Conservation (phyloP, 345 rosid species). For the Lagerstroemia speciosa region DNA sequence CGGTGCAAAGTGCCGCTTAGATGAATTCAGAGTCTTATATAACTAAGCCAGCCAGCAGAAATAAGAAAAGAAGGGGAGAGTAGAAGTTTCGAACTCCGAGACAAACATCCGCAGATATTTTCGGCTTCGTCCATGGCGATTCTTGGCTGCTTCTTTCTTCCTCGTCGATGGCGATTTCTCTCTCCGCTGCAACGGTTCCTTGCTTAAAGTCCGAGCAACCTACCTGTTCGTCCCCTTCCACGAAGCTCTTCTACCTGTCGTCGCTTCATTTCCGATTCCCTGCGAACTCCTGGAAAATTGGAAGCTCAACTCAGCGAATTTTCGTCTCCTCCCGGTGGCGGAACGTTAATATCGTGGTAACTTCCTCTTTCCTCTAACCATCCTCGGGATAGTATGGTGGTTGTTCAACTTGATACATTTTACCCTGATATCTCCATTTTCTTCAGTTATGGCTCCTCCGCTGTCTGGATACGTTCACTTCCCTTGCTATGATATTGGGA, state of each 20-base stretch:
- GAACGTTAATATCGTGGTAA: slow-evolving; percentile 3
- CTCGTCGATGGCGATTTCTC: too few relatives aligned
- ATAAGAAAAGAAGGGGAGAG: too few relatives aligned
- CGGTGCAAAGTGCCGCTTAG: too few relatives aligned
- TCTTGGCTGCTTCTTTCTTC: too few relatives aligned
- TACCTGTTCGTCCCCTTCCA: too few relatives aligned
- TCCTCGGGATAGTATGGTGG: background rate
- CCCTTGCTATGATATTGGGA: background rate
- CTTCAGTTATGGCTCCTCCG: background rate
- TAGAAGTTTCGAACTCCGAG: too few relatives aligned
- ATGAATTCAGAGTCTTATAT: too few relatives aligned
- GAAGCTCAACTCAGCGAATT: slow-evolving; percentile 1
- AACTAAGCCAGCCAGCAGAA: too few relatives aligned
- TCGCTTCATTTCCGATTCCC: slow-evolving; percentile 8
- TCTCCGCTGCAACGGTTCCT: too few relatives aligned
- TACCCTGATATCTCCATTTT: background rate
- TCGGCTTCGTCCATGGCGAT: too few relatives aligned
- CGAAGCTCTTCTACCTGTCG: slow-evolving; percentile 11
- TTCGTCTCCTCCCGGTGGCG: background rate
- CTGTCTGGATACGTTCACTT: background rate
- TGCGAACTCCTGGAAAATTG: background rate
- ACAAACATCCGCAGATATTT: too few relatives aligned
- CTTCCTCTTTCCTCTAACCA: background rate
- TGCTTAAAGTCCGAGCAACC: too few relatives aligned
- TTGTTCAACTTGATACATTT: background rate